phyloP scores from a whole-genome alignment of 208 protist species.

The Acanthamoeba royreba region DNA sequence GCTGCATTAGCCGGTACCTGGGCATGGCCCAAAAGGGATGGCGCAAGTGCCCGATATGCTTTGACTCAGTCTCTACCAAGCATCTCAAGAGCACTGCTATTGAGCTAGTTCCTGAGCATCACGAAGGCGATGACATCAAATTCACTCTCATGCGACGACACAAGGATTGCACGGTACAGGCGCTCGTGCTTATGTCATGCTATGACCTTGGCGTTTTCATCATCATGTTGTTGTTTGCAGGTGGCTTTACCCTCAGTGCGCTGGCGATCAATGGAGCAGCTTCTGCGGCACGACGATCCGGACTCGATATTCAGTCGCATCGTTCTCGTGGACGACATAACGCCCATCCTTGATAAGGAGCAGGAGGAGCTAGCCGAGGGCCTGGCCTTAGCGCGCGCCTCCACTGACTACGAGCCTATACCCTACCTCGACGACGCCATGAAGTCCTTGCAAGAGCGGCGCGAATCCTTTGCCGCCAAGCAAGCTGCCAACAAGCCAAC shows the following conservation, averaged over 20 bases:
- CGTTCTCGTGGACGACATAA: neutral
- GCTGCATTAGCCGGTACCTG: neutral
- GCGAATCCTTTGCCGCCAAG: neutral
- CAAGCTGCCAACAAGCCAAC: neutral
- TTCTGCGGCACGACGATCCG: neutral
- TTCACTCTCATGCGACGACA: conserved; percentile 25
- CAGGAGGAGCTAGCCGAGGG: neutral
- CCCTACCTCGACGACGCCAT: neutral
- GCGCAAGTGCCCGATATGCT: conserved; percentile 42
- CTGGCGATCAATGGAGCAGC: neutral
- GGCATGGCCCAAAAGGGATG: neutral
- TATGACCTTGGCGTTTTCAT: neutral
- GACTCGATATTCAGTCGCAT: neutral
- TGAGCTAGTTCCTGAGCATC: neutral
- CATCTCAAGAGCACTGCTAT: neutral
- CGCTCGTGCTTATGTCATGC: neutral
- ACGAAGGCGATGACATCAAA: neutral
- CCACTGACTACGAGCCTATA: neutral
- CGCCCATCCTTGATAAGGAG: conserved; percentile 12
- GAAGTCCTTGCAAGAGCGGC: neutral
- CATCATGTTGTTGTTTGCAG: neutral
- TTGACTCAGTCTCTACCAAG: conserved; percentile 15
- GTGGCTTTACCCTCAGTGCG: neutral
- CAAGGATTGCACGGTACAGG: conserved; percentile 5
- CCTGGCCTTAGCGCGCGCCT: neutral